Evolutionary conservation across 768 basidiomycete species (phyloP).

Genomic region (Suillus americanus): DNA sequence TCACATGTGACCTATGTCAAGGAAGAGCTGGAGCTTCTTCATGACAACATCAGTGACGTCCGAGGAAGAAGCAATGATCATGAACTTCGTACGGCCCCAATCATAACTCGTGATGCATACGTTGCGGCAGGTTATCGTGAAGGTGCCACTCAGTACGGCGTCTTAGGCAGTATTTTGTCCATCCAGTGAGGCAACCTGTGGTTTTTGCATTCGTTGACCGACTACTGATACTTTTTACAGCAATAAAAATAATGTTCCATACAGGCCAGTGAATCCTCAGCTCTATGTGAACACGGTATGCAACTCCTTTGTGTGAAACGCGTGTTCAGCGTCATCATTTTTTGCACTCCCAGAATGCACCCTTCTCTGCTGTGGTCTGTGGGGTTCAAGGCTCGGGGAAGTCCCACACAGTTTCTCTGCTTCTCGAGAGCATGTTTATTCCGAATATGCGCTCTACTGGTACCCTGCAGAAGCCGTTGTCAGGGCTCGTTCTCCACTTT

Average conservation of each 20-base stretch:
- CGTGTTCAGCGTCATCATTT: slow-evolving; percentile 1
- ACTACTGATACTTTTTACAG: slow-evolving; percentile 20
- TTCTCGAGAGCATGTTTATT: slow-evolving; percentile 73
- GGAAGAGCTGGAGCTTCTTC: slow-evolving; percentile 34
- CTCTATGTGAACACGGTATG: slow-evolving; percentile 69
- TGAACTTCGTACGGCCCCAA: slow-evolving; percentile 44
- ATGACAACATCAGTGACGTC: slow-evolving; percentile 19
- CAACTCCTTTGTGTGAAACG: background rate
- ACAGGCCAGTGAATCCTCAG: slow-evolving; percentile 43
- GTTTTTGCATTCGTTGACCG: background rate
- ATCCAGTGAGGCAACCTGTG: slow-evolving; percentile 38
- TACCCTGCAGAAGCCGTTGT: slow-evolving; percentile 49
- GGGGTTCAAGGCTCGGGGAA: slow-evolving; percentile 80
- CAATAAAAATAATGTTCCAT: slow-evolving; percentile 29
- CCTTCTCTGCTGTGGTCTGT: slow-evolving; percentile 74
- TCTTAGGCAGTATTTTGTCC: slow-evolving; percentile 50
- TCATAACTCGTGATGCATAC: slow-evolving; percentile 53
- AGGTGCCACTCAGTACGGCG: slow-evolving; percentile 56
- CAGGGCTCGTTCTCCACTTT: slow-evolving; percentile 67
- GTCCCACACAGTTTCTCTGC: slow-evolving; percentile 66
- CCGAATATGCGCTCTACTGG: slow-evolving; percentile 50
- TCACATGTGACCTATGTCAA: slow-evolving; percentile 7
- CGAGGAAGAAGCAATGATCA: slow-evolving; percentile 31
- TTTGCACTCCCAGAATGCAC: slow-evolving; percentile 52
- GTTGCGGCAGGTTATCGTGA: slow-evolving; percentile 32